Base-by-base conservation (phyloP, 495 filamentous ascomycete species). In the Aspergillus baeticus region DNA sequence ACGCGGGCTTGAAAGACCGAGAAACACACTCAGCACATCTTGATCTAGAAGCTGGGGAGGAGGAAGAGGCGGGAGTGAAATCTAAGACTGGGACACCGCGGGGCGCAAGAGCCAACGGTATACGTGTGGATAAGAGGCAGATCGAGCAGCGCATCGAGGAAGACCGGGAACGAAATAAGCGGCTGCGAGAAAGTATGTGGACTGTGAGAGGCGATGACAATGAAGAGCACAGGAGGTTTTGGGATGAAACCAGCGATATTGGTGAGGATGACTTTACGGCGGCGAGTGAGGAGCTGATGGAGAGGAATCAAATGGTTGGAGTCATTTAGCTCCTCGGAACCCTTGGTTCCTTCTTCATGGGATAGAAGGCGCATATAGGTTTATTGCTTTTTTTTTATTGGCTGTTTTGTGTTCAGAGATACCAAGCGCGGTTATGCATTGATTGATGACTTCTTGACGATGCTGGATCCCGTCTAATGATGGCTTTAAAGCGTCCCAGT, bases 141-240 rank as follows among this genome's bases (percentile, higher is more conserved):
- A 89, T 96, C 34, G 91, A 97, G 72, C 92, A 97, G 75, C 73
- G 94, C 47, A 97, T 98, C 58, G 95, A 98, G 59, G 94, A 98
- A 67, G 94, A 98, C 71, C 79, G 94, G 7, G 95, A 98, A 69
- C 80, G 94, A 37, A 96, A 98, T 71, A 98, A 98, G 77, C 75
- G 94, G 35, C 74, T 89, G 57, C 70, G 94, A 14, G 94, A 98
- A 68, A 88, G 82, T 60, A 92, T 93, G 66, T 98, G 95, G 94
- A 87, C 89, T 2, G 84, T 96, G 3, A 81, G 78, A 44, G 73
- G 75, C 7, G 78, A 79, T 31, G 76, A 82, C 37, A 70, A 67
- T 2, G 84, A 87, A 26, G 79, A 84, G 5, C 86, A 87, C 55
- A 84, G 91, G 54, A 83, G 83, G 64, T 65, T 91, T 50, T 90